Conservation (phyloP, 345 rosid species). For the Euphorbia pulcherrima region DNA sequence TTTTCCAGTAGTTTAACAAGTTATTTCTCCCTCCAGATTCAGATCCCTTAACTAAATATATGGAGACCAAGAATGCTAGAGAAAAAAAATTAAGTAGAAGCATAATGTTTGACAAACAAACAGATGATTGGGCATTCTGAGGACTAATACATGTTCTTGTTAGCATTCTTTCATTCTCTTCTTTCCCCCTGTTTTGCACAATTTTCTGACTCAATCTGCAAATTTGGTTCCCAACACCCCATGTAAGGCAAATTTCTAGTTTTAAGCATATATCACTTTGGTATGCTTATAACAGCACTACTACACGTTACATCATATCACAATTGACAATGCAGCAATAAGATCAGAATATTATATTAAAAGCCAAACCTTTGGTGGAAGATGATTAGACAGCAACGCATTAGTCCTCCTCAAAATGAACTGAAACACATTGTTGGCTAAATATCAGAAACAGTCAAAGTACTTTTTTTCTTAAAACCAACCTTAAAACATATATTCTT, state of each 20-base stretch:
- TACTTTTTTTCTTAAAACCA: no score
- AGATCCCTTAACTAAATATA: not conserved
- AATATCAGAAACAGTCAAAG: slow-evolving; percentile 6
- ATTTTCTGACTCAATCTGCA: not conserved
- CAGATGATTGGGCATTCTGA: not conserved
- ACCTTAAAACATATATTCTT: not conserved
- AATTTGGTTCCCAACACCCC: not conserved
- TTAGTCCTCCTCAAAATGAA: slow-evolving; percentile 96
- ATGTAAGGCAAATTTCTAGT: not conserved
- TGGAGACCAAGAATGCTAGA: not conserved
- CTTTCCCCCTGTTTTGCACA: not conserved
- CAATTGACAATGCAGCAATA: not conserved
- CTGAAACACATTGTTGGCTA: slow-evolving; percentile 42
- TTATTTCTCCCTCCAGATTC: not conserved
- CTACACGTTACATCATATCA: not conserved
- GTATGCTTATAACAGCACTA: not conserved
- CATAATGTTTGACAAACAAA: not conserved
- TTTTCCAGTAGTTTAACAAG: not conserved
- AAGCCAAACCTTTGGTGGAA: slow-evolving; percentile 82
- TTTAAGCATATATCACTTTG: not conserved
- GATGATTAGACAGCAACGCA: slow-evolving; percentile 86
- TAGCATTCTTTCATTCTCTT: slow-evolving; percentile 1
- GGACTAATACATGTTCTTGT: not conserved
- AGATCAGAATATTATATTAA: not conserved
- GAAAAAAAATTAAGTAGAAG: not conserved